Base-by-base conservation (phyloP, 495 filamentous ascomycete species). In the Penicilliopsis zonata region DNA sequence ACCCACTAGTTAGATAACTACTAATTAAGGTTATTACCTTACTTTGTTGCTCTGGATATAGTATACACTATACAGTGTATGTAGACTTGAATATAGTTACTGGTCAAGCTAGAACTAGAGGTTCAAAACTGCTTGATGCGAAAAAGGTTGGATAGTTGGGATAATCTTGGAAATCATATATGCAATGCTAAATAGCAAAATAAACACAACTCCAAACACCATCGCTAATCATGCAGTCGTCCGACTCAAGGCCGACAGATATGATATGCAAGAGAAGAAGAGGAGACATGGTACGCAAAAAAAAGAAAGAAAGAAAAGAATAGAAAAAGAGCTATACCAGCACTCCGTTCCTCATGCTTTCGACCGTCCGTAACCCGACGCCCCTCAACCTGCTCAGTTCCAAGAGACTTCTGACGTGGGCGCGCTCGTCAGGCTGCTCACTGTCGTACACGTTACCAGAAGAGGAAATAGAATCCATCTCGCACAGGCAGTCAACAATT, bases 281-380 rank as follows among this genome's bases (percentile, higher is more conserved):
- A 30, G 31, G 8, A 33, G 5, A 13, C 10, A 20, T 13, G 3
- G 18, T 15, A 22, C 7, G 13, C 24, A 14, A 23, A 17, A 18
- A 28, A 19, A 23, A 12, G 18, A 27, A 19, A 35, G 10, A 15
- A 30, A 17, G 23, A 4, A 27, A 20, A 19, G 31, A 32, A 12
- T n/a, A 28, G 22, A 29, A 15, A 30, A 31, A 12, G 20, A 20
- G 6, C 28, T 32, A 13, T 27, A 50, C 51, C 43, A 61, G 42
- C 34, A 65, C 52, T 28, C 67, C 63, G 27, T 47, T 56, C 30
- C 66, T 55, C 69, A 74, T 74, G 37, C 55, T 70, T 44, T 72
- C 55, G 9, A 74, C 69, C 0, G 61, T 69, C 42, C 63, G 68
- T 28, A 53, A 30, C 12, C 69, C 67, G 29, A 70, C 63, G 2